A percentile compares a stretch with the other conserved stretches of the same genome.
phyloP scores from a whole-genome alignment of 768 basidiomycete species.

The Agaricus sinodeliciosus region DNA sequence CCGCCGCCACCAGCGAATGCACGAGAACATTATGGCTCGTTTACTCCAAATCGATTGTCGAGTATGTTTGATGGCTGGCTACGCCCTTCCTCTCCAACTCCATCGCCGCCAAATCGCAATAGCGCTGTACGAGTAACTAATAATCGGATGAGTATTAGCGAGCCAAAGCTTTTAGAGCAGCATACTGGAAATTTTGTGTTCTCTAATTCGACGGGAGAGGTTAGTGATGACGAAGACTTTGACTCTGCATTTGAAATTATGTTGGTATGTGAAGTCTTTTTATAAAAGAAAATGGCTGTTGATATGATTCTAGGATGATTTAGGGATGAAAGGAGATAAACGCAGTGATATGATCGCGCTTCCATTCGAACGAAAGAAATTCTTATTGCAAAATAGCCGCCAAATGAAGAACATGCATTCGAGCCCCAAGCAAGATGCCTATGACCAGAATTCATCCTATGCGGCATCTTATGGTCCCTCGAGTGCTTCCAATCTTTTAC shows the following conservation, averaged over 20 bases:
- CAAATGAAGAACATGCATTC: slow-evolving; percentile 29
- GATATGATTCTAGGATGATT: slow-evolving; percentile 45
- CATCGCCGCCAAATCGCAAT: slow-evolving; percentile 27
- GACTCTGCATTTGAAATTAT: slow-evolving; percentile 59
- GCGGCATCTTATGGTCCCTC: slow-evolving; percentile 55
- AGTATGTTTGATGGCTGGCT: slow-evolving; percentile 66
- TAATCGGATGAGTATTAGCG: slow-evolving; percentile 62
- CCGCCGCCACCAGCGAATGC: slow-evolving; percentile 15
- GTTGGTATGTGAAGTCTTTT: slow-evolving; percentile 43
- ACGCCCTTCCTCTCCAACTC: slow-evolving; percentile 30
- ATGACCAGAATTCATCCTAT: slow-evolving; percentile 27
- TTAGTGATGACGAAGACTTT: slow-evolving; percentile 26
- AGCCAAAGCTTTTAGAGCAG: slow-evolving; percentile 54
- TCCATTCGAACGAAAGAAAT: slow-evolving; percentile 55
- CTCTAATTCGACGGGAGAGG: slow-evolving; percentile 20
- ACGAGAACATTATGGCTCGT: slow-evolving; percentile 45
- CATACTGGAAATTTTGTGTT: slow-evolving; percentile 14
- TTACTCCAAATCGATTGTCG: slow-evolving; percentile 56
- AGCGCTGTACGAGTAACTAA: slow-evolving; percentile 26
- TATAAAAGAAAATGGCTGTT: not conserved
- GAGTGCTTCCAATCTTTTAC: slow-evolving; percentile 48
- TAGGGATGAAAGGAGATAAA: slow-evolving; percentile 68
- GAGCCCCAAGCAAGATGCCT: slow-evolving; percentile 19
- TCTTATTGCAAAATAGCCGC: slow-evolving; percentile 54
- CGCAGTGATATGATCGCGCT: slow-evolving; percentile 58